Percentiles rank a stretch among this genome's conserved stretches.
Evolutionary conservation across 495 filamentous ascomycete genomes (phyloP).

Genomic region (Aspergillus saccharolyticus): DNA sequence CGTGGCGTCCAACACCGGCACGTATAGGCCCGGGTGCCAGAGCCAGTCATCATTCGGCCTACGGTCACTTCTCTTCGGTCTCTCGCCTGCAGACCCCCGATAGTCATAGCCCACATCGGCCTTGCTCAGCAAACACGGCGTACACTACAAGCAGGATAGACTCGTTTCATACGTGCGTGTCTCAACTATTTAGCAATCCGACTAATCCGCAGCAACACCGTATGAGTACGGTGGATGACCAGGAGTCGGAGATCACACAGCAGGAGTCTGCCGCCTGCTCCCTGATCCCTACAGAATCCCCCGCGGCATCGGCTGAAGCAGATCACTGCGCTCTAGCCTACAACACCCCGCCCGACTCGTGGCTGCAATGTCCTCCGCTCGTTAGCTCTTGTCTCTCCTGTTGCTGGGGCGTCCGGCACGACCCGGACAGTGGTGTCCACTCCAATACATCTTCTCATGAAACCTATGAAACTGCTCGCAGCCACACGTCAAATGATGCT

Average conservation of each 20-base stretch:
- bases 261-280: conserved; percentile 1
- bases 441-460: conserved; percentile 19
- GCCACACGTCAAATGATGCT: conserved; percentile 12
- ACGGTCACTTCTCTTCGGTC: not conserved
- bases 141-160: conserved; percentile 6
- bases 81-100: not conserved
- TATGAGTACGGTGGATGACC: not conserved
- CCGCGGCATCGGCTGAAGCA: not conserved
- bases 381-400: conserved; percentile 16
- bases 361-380: conserved; percentile 7
- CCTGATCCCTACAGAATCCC: conserved; percentile 10
- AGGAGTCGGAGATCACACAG: not conserved
- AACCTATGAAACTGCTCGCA: conserved; percentile 29
- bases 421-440: conserved; percentile 10
- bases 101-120: not conserved
- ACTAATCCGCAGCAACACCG: not conserved
- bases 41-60: not conserved
- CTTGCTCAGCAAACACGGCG: conserved; percentile 6
- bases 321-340: not conserved
- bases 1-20: not conserved
- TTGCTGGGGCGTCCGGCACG: conserved; percentile 11
- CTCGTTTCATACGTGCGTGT: conserved; percentile 6
- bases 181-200: conserved; percentile 7
- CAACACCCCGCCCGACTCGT: not conserved
- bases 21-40: not conserved